Evolutionary conservation across 202 grass and related monocot species (phyloP).

Genomic region (Tripidium arundinaceum): DNA sequence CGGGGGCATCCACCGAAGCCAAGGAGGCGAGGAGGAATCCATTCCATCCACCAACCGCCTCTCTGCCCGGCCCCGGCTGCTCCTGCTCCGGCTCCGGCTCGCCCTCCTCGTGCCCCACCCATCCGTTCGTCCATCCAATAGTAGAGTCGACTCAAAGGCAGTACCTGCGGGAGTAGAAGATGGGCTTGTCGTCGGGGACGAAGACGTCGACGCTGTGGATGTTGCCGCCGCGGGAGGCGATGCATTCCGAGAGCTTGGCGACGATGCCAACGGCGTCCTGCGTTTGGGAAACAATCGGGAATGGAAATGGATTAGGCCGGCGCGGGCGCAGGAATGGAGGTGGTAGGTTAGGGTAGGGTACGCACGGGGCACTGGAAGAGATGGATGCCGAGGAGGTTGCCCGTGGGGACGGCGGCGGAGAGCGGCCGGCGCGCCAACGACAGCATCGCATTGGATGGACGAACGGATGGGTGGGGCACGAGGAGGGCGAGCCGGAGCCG

Average conservation of each 20-base stretch:
- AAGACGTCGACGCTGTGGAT: conserved; percentile 95
- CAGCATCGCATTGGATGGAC: conserved; percentile 19
- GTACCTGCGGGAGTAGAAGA: conserved; percentile 81
- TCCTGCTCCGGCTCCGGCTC: too few species aligned
- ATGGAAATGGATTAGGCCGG: background rate
- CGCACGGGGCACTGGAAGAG: conserved; percentile 85
- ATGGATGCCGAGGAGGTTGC: conserved; percentile 64
- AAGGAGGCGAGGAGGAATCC: too few species aligned
- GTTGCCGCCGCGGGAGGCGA: conserved; percentile 81
- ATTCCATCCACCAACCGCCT: too few species aligned
- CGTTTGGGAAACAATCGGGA: too few species aligned
- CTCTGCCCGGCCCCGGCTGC: too few species aligned
- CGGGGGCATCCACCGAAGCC: too few species aligned
- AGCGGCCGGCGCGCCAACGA: conserved; percentile 31
- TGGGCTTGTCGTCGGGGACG: conserved; percentile 61
- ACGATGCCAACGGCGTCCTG: conserved; percentile 81
- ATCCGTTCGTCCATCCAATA: too few species aligned
- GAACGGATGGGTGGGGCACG: too few species aligned
- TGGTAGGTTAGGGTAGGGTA: too few species aligned
- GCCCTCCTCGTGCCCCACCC: too few species aligned
- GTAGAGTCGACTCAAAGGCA: background rate
- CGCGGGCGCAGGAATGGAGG: background rate
- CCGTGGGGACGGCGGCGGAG: conserved; percentile 34
- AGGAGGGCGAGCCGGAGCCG: too few species aligned
- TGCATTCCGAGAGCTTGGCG: conserved; percentile 76